Evolutionary conservation across 139 green algal genomes (phyloP).

Genomic region (Penium margaritaceum): DNA sequence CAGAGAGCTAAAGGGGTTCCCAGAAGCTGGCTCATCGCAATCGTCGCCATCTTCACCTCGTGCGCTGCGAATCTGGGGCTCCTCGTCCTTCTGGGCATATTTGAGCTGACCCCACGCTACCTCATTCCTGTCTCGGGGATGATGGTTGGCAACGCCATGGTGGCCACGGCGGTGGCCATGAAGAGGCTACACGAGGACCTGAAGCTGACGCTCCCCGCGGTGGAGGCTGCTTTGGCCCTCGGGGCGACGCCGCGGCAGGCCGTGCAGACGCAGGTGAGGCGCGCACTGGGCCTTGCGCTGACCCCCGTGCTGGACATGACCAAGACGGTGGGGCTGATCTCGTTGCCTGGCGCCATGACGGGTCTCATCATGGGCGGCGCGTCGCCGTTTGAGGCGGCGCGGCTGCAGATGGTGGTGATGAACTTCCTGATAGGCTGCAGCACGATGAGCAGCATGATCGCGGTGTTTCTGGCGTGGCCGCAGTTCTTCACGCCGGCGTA

Average conservation of each 20-base stretch:
- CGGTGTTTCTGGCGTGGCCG: slow-evolving; percentile 13
- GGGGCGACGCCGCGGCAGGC: slow-evolving; percentile 29
- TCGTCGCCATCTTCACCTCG: neutral
- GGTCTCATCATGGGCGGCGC: slow-evolving; percentile 29
- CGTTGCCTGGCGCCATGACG: slow-evolving; percentile 31
- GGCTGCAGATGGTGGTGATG: slow-evolving; percentile 33
- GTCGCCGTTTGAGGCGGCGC: slow-evolving; percentile 13
- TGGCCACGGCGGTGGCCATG: slow-evolving; percentile 22
- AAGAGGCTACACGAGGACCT: slow-evolving; percentile 27
- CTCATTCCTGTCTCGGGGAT: slow-evolving; percentile 33
- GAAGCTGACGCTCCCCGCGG: no score
- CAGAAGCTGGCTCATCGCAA: neutral
- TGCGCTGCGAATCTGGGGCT: neutral
- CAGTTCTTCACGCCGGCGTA: slow-evolving; percentile 35
- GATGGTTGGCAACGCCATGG: slow-evolving; percentile 39
- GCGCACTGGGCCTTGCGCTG: slow-evolving; percentile 4
- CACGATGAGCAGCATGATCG: slow-evolving; percentile 12
- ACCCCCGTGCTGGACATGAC: slow-evolving; percentile 22
- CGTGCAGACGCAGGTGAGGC: slow-evolving; percentile 9
- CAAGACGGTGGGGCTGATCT: slow-evolving; percentile 28
- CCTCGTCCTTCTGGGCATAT: slow-evolving; percentile 15
- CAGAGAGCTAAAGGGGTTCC: slow-evolving; percentile 29
- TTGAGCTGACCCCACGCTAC: slow-evolving; percentile 20
- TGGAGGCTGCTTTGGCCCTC: slow-evolving; percentile 28
- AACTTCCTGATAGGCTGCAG: slow-evolving; percentile 19